Base-by-base conservation (phyloP, 768 basidiomycete genomes). In the Rhodotorula babjevae region DNA sequence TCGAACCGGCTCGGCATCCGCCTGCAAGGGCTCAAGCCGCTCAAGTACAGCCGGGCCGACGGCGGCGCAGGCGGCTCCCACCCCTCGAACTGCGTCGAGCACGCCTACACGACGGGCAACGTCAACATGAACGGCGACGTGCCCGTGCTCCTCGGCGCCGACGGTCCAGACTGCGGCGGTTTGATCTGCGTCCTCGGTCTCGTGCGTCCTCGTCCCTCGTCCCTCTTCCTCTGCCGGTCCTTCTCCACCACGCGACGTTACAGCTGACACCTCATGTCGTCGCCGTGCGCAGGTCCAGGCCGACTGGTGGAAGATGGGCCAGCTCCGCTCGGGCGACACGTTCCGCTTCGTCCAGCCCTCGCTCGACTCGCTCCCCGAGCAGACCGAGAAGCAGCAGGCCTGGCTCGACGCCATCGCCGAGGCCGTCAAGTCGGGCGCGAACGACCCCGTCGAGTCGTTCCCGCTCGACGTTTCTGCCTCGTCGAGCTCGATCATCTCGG, bases 31-130 rank as follows among this genome's bases (percentile, higher is more conserved):
- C 80, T 81, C 0, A 59, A 63, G n/a, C 83, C 82, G 49, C 84
- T 89, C 53, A 72, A 79, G 12, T 89, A 87, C 86, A 84, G 87
- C 0, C 82, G 87, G 49, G 68, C 69, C 11, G 85, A 82, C 56
- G 88, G 88, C 21, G 88, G 88, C 0, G 85, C 88, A 71, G 89
- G 88, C 3, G 88, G 88, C 0, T 85, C 86, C 25, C 89, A 89
- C 76, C 87, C 88, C 0, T 86, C 85, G 53, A 89, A 89, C 72
- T 87, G 88, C 49, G 83, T 59, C 58, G 58, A 59, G 25, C 58
- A 59, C 25, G 58, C 40, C 9, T 88, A 88, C 73, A 84, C 84
- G 0, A 77, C 81, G 33, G 87, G 87, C 11, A 82, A 84, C 1
- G 75, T 88, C 69, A 88, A 88, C 74, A 68, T 88, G 64, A 89